A percentile compares a stretch with the other conserved stretches of the same genome.
Evolutionary conservation across 352 stramenopile genomes (phyloP).

Genomic region (Pythium dissimile): DNA sequence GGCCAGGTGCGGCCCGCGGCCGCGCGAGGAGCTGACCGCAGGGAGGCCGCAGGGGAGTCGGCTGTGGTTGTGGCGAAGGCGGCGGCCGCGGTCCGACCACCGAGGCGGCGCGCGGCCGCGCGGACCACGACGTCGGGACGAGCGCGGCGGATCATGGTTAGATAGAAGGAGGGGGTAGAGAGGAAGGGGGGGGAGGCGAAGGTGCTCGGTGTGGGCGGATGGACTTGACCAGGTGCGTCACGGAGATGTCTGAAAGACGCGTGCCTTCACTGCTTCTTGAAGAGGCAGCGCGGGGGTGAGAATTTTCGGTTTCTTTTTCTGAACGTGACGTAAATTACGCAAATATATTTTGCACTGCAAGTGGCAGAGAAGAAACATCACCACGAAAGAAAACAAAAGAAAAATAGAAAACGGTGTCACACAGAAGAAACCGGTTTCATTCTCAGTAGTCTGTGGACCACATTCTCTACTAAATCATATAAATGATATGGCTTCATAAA

Average conservation of each 20-base stretch:
- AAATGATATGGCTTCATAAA: conserved; percentile 4
- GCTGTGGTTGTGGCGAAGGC: too few species aligned
- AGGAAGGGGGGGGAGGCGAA: neutral
- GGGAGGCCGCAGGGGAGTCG: neutral
- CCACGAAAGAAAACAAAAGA: neutral
- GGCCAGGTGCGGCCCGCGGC: too few species aligned
- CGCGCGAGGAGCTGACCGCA: neutral
- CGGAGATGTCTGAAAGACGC: too few species aligned
- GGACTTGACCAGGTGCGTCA: too few species aligned
- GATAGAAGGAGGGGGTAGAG: neutral
- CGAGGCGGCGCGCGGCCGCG: neutral
- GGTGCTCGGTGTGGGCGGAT: too few species aligned
- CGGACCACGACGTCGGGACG: neutral
- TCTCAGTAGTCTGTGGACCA: neutral
- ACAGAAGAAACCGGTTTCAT: neutral
- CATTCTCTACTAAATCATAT: neutral
- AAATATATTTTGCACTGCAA: too few species aligned
- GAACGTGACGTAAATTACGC: too few species aligned
- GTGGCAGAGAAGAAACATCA: too few species aligned
- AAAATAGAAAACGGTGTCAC: neutral
- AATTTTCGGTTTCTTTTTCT: too few species aligned
- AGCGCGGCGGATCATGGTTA: conserved; percentile 14
- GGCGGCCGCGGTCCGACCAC: too few species aligned
- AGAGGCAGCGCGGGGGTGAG: too few species aligned
- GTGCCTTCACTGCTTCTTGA: too few species aligned